Conservation (phyloP, 1,284 basidiomycete species). For the Neolentinus lepideus region DNA sequence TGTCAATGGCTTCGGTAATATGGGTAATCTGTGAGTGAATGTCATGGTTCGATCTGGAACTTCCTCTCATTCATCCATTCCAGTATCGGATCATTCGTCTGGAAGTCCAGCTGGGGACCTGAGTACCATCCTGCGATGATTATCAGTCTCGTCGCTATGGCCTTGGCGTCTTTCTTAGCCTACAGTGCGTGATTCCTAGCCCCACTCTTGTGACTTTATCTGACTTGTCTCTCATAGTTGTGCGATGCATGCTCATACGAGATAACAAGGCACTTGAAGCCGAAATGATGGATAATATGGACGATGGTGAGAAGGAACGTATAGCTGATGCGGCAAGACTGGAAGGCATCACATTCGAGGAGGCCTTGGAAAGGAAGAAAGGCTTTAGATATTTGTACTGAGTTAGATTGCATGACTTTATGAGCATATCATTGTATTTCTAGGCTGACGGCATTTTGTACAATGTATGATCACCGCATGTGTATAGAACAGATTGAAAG, state of each 20-base stretch:
- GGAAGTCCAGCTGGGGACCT: conserved; percentile 31
- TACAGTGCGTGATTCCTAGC: conserved; percentile 16
- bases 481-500: too few relatives aligned
- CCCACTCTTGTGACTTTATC: conserved; percentile 9
- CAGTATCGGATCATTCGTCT: conserved; percentile 30
- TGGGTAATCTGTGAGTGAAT: conserved; percentile 27
- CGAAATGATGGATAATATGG: conserved; percentile 24
- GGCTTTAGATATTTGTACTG: conserved; percentile 36
- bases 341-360: conserved; percentile 28
- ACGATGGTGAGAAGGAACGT: conserved; percentile 22
- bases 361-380: conserved; percentile 27
- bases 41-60: background rate
- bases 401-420: conserved; percentile 2
- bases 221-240: conserved; percentile 17
- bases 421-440: background rate
- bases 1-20: conserved; percentile 33
- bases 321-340: conserved; percentile 29
- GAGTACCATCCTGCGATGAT: conserved; percentile 31
- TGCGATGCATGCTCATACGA: conserved; percentile 25
- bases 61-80: background rate
- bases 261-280: conserved; percentile 28
- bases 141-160: conserved; percentile 25
- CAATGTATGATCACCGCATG: background rate
- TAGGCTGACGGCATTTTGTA: background rate
- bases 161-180: conserved; percentile 20